These are phyloP conservation scores for Porphyrellus cyaneotinctus DNA, from an alignment of 768 basidiomycete genomes.

Conservation along the genomic window DNA sequence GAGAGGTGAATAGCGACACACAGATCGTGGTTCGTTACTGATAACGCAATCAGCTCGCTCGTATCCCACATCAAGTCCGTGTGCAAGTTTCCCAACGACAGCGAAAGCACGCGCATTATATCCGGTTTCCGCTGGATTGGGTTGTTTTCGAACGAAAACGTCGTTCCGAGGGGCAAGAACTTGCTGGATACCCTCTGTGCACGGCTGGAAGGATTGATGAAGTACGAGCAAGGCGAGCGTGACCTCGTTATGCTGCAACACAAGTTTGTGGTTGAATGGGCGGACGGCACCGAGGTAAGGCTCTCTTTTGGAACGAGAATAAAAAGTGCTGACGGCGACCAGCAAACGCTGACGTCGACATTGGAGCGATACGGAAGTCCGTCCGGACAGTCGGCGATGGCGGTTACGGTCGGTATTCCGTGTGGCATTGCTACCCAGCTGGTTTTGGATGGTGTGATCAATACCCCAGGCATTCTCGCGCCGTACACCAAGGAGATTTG, in stretches of 20 bases:
- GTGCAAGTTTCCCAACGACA: constrained; percentile 66
- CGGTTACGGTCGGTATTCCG: constrained; percentile 84
- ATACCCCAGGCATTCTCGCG: constrained; percentile 71
- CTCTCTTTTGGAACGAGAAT: background rate
- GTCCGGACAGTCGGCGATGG: constrained; percentile 85
- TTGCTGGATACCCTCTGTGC: constrained; percentile 93
- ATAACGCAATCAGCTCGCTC: constrained; percentile 50
- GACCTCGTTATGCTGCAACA: constrained; percentile 98
- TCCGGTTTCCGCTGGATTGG: constrained; percentile 94
- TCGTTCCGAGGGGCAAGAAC: constrained; percentile 61
- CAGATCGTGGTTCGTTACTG: background rate
- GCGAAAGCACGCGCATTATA: constrained; percentile 73
- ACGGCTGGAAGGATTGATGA: constrained; percentile 86
- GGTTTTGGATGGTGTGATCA: constrained; percentile 82
- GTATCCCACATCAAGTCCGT: constrained; percentile 66
- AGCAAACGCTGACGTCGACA: constrained; percentile 88
- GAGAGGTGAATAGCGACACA: constrained; percentile 52
- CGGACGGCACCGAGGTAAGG: constrained; percentile 69
- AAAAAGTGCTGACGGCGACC: constrained; percentile 4
- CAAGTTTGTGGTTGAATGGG: constrained; percentile 91
- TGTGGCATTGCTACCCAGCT: constrained; percentile 93
- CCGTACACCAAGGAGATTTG: constrained; percentile 88
- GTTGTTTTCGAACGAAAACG: constrained; percentile 71
- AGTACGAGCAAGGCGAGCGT: constrained; percentile 84
- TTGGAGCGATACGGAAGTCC: constrained; percentile 85